Evolutionary conservation across 1,139 yeast species (phyloP).

Genomic region (Ogataea hybrid): DNA sequence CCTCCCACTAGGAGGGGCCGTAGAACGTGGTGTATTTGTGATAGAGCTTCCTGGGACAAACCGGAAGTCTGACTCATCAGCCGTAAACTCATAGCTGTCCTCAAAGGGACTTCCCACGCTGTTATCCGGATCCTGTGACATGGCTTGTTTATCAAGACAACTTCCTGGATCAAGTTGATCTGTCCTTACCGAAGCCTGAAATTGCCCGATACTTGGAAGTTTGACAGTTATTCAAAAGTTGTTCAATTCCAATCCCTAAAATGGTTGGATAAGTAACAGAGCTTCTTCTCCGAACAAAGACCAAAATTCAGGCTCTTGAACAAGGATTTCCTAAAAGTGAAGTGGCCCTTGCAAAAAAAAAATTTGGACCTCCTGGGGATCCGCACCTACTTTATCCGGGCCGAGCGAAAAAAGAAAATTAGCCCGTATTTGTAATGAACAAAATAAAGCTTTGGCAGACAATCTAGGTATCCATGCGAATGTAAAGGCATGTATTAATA

Average conservation of each 20-base stretch:
- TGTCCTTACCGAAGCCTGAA: conserved; percentile 4
- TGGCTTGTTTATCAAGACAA: conserved; percentile 1
- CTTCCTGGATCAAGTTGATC: conserved; percentile 1
- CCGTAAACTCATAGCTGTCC: conserved; percentile 26
- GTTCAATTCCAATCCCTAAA: neutral
- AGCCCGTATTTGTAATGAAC: neutral
- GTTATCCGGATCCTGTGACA: conserved; percentile 17
- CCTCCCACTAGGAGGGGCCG: conserved; percentile 10
- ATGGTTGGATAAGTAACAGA: neutral
- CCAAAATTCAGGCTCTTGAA: neutral
- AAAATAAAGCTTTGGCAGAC: neutral
- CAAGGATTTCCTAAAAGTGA: conserved; percentile 1
- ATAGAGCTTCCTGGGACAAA: conserved; percentile 6
- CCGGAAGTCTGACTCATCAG: conserved; percentile 17
- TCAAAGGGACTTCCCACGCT: conserved; percentile 28
- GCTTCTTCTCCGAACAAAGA: neutral
- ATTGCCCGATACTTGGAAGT: neutral
- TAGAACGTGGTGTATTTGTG: conserved; percentile 11
- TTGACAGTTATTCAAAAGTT: neutral
- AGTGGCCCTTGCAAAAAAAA: conserved; percentile 9
- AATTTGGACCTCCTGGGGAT: conserved; percentile 4
- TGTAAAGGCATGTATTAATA: no score
- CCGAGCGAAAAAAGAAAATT: conserved; percentile 1
- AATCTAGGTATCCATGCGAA: no score
- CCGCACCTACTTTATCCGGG: neutral